Base-by-base conservation (phyloP, 2,329 filamentous ascomycete genomes). In the Colletotrichum caudatum region DNA sequence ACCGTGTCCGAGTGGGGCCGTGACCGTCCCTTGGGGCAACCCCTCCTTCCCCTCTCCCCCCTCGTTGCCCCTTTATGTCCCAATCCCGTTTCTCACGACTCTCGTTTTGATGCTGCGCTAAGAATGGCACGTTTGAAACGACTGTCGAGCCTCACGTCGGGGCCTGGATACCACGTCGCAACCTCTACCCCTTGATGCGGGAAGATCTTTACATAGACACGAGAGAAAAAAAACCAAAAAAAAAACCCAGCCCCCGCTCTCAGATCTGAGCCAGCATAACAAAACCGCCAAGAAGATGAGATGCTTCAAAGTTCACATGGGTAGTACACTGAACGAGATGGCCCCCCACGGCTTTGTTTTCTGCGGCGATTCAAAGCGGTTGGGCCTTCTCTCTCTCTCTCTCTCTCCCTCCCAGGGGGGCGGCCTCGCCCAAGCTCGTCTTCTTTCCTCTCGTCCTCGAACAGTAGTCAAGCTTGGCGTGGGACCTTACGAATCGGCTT, bases 181-280 rank as follows among this genome's bases (percentile, higher is more conserved):
- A 35, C 29, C 51, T 58, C 26, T 33, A 18, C 46, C 44, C 44
- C 44, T 20, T 46, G 33, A 29, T 33, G 48, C 58, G 58, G 48
- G 44, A 23, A 53, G 69, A 69, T 64, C 65, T 64, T 69, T 54
- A 64, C 46, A 71, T 71, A 71, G 69, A 71, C 64, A 64, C 53
- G 60, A 44, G 20, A 29, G 5, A 29, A 4, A 29, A 39, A 11
- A n/a, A n/a, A n/a, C n/a, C 23, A 14, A 29, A 29, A 29, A 4
- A 29, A 39, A 11, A n/a, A n/a, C n/a, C n/a, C 23, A 14, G 14
- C 33, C 60, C n/a, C 60, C 11, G 11, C 63, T 11, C 33, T 11
- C 33, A 58, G 48, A 29, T 33, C 29, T 26, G 9, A 44, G 44
- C 8, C 41, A 54, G 54, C 54, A 63, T 44, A 62, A 39, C 64